Evolutionary conservation across 2,329 filamentous ascomycete genomes (phyloP), one percentile per base, ranked within the genome.

Genomic region (Clarireedia sp.): DNA sequence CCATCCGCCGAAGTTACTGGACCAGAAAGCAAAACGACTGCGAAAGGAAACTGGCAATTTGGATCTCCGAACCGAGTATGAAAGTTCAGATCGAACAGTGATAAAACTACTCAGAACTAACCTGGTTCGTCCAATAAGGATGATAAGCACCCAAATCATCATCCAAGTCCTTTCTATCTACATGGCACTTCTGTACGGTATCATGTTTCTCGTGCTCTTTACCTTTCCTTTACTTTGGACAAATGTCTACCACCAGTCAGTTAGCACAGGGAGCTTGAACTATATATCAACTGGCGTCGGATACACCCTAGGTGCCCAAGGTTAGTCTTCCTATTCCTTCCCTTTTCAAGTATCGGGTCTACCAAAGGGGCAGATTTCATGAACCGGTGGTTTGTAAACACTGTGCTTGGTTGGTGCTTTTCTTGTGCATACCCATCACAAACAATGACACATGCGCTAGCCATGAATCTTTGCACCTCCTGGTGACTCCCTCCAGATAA

Each of bases 221-320:
- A 84, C 77, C 2, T 85, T 85, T 60, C 78, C 83, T 0, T 64
- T 68, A 0, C 70, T 87, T 1, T 87, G 80, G 79, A 71, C 65
- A 2, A 59, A 64, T 0, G 69, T 73, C 10, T 88, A 87, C 63
- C 64, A 73, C 51, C 73, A 83, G 62, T 74, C 75, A 0, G 71
- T 76, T 9, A 77, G 79, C 49, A 78, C 79, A 40, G 80, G 77
- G 21, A 78, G 80, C 0, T 46, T 79, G 76, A 0, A 85, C 76
- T 17, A 79, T 66, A 58, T 82, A 59, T 73, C 76, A 54, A 60
- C 73, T 40, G 69, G 75, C 59, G 37, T 81, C 50, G 77, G 75
- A 37, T 63, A 67, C 16, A 47, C 70, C 9, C 61, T 75, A n/a
- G 74, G 71, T 12, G 48, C 63, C 4, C 64, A 65, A 49, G 62